Evolutionary conservation across 2,329 filamentous ascomycete species (phyloP).

Genomic region (Paraconiothyrium brasiliense): DNA sequence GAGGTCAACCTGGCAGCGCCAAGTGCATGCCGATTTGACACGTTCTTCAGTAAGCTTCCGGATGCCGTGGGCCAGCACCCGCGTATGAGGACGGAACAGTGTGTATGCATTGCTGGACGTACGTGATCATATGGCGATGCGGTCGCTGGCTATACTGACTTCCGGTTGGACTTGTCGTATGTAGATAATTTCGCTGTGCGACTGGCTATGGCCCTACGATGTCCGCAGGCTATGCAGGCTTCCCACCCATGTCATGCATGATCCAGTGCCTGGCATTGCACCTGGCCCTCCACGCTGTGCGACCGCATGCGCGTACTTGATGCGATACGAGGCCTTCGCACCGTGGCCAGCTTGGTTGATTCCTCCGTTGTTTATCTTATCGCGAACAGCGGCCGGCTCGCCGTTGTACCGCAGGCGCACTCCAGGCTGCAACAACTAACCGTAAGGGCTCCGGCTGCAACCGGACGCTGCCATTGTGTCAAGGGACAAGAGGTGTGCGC

Average conservation of each 20-base stretch:
- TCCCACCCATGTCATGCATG: neutral
- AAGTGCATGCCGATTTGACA: neutral
- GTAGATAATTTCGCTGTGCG: neutral
- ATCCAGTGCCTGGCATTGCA: slow-evolving; percentile 9
- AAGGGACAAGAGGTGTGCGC: neutral
- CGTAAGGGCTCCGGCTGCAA: neutral
- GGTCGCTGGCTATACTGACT: neutral
- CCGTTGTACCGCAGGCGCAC: neutral
- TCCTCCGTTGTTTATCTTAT: neutral
- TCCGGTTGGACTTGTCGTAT: neutral
- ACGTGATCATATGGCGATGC: neutral
- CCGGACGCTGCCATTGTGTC: neutral
- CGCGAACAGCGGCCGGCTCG: neutral
- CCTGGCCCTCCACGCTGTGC: neutral
- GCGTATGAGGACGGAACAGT: neutral
- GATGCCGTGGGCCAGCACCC: neutral
- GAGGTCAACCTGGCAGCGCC: neutral
- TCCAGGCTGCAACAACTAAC: neutral
- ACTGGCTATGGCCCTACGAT: neutral
- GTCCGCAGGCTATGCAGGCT: neutral
- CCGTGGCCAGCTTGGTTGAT: neutral
- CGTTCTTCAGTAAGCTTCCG: neutral
- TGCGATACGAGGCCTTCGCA: neutral
- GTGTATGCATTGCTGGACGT: neutral
- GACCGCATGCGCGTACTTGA: neutral